Evolutionary conservation across 2,329 filamentous ascomycete species (phyloP), one percentile per base, ranked within the genome.

Genomic region (Xylariaceae sp.): DNA sequence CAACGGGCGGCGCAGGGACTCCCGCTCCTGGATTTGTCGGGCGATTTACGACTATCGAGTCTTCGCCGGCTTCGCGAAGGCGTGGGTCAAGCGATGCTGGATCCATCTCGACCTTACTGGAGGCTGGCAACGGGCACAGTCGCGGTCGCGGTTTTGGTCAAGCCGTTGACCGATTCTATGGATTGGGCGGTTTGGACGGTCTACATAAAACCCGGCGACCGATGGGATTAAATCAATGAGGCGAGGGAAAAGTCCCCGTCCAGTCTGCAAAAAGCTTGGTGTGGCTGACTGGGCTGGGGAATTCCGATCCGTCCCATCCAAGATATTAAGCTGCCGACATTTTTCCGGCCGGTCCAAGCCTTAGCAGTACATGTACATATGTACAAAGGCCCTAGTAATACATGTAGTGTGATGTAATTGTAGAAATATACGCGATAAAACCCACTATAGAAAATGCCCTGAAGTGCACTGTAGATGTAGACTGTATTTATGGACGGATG

Each of bases 31-130:
- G 41, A 29, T 61, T 51, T 23, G 57, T 48, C 23, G 57, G 42
- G 44, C 57, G 54, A 29, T 62, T 62, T 46, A 68, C 65, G 20
- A 65, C 54, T 51, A 67, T 66, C 32, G 66, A 67, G 29, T 67
- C 67, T 20, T 67, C 60, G 49, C 61, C 61, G 20, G 57, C 51
- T 32, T 65, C 67, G 19, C 65, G 64, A 41, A 70, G 66, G 50
- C 68, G 66, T 50, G 66, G 67, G 51, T 70, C 67, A 50, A 70
- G 62, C 42, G 67, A 67, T 48, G 63, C 59, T 14, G 66, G 62
- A 64, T 67, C 65, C 67, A 69, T 69, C 57, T 61, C 53, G 48
- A 51, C 16, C 18, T 41, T 54, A 42, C 52, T 62, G 60, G 52
- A 62, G 49, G 52, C 57, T 57, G 50, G 51, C 44, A 59, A 37